A percentile compares a stretch with the other conserved stretches of the same genome.
Conservation (phyloP, 305 asterid genomes). For the Rubia peregrina region DNA sequence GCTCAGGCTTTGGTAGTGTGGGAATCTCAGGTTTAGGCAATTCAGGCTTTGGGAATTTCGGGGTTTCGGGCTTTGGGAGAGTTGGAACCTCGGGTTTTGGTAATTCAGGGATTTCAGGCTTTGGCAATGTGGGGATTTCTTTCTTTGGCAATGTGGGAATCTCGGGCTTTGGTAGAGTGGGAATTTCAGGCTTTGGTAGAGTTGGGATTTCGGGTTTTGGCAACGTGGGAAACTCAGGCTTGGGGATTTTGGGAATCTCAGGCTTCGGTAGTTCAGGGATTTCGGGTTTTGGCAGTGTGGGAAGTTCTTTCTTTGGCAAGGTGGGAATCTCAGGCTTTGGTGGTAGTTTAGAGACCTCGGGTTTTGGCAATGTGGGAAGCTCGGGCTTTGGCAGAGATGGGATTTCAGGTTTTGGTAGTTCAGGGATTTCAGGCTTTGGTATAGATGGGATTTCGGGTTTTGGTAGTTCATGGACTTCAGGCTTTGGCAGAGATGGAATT, state of each 20-base stretch:
- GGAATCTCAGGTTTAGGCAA: conserved; percentile 3
- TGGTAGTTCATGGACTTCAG: background rate
- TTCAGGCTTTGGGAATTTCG: conserved; percentile 16
- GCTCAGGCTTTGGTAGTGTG: conserved; percentile 8
- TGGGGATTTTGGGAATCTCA: conserved; percentile 18
- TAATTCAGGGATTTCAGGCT: conserved; percentile 5
- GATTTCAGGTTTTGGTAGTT: conserved; percentile 11
- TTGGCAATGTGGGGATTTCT: conserved; percentile 6
- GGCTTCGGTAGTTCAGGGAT: conserved; percentile 4
- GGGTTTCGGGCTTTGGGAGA: conserved; percentile 16
- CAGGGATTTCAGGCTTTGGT: conserved; percentile 17
- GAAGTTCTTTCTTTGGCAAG: conserved; percentile 12
- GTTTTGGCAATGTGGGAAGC: conserved; percentile 8
- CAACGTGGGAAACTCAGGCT: background rate
- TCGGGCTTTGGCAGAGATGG: conserved; percentile 19
- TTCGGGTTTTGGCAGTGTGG: conserved; percentile 17
- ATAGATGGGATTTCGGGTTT: conserved; percentile 6
- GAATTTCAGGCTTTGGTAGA: background rate
- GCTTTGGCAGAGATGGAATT: conserved; percentile 16
- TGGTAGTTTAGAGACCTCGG: conserved; percentile 15
- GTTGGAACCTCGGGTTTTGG: conserved; percentile 12
- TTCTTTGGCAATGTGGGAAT: conserved; percentile 16
- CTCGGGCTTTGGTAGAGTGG: conserved; percentile 13
- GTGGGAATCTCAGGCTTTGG: conserved; percentile 17
- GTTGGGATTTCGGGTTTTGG: conserved; percentile 14